Percentiles rank a stretch among this genome's conserved stretches.
Evolutionary conservation across 2,329 filamentous ascomycete genomes (phyloP).

Genomic region (Hymenoscyphus scutula): DNA sequence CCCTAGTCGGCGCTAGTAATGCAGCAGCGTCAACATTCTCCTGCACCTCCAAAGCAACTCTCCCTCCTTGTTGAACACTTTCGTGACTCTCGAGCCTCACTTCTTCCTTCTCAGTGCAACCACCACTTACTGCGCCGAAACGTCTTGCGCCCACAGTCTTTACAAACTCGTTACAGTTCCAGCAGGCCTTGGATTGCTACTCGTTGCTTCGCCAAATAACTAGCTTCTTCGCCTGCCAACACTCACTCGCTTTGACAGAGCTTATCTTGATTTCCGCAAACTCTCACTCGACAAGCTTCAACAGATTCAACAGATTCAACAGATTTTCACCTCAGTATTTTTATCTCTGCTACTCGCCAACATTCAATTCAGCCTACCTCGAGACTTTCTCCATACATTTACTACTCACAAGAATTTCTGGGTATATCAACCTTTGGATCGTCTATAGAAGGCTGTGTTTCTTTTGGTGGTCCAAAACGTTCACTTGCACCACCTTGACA

Average conservation of each 20-base stretch:
- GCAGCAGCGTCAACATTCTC: too few relatives aligned
- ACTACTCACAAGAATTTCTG: neutral
- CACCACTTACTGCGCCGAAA: neutral
- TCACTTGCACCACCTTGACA: neutral
- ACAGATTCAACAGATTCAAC: neutral
- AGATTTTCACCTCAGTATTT: neutral
- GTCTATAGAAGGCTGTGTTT: neutral
- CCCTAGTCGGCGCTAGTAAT: too few relatives aligned
- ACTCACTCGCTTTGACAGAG: slow-evolving; percentile 1
- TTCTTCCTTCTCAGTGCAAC: neutral
- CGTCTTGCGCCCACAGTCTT: slow-evolving; percentile 9
- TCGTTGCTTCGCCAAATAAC: slow-evolving; percentile 7
- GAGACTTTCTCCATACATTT: neutral
- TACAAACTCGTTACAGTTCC: slow-evolving; percentile 16
- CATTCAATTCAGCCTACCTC: neutral
- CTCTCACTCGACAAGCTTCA: neutral
- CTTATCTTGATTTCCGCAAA: neutral
- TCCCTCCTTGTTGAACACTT: neutral
- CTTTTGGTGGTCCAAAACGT: neutral
- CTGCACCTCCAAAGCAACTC: neutral
- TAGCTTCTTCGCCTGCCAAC: neutral
- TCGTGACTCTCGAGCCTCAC: slow-evolving; percentile 11
- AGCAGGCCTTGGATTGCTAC: slow-evolving; percentile 13
- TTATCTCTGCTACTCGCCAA: neutral
- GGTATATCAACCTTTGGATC: neutral